Evolutionary conservation across 1,284 basidiomycete species (phyloP).

Genomic region (Singerocomus inundabilis): DNA sequence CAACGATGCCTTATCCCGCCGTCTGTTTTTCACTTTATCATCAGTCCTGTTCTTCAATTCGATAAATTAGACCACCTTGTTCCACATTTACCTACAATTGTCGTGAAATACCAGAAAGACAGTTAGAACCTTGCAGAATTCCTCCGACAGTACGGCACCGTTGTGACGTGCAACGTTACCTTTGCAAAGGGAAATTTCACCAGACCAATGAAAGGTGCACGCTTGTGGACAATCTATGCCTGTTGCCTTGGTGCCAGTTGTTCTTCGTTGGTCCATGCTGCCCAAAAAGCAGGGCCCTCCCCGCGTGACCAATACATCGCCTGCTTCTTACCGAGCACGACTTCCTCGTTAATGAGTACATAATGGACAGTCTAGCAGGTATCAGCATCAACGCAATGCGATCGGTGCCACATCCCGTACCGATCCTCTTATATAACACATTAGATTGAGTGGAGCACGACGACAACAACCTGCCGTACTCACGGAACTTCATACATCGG

Average conservation of each 20-base stretch:
- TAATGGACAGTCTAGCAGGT: slow-evolving; percentile 52
- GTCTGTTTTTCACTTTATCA: slow-evolving; percentile 9
- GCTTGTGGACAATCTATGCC: slow-evolving; percentile 14
- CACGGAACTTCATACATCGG: slow-evolving; percentile 91
- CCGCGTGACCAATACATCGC: slow-evolving; percentile 63
- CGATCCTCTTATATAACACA: slow-evolving; percentile 39
- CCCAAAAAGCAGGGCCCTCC: slow-evolving; percentile 52
- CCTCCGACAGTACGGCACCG: neutral
- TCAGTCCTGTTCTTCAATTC: slow-evolving; percentile 7
- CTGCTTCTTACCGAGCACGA: slow-evolving; percentile 47
- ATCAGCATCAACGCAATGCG: slow-evolving; percentile 6
- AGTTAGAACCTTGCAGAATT: neutral
- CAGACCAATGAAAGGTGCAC: neutral
- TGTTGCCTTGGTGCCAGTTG: slow-evolving; percentile 9
- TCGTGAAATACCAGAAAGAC: slow-evolving; percentile 30
- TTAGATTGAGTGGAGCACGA: slow-evolving; percentile 6
- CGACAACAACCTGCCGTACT: slow-evolving; percentile 39
- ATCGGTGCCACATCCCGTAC: slow-evolving; percentile 29
- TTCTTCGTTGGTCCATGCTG: slow-evolving; percentile 56
- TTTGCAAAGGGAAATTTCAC: neutral
- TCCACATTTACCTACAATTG: slow-evolving; percentile 28
- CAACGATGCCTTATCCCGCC: slow-evolving; percentile 4
- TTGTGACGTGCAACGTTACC: neutral
- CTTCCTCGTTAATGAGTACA: slow-evolving; percentile 57
- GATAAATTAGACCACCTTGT: slow-evolving; percentile 34